Conservation (phyloP, 148 eudicot species). For the Vaccinium corymbosum region DNA sequence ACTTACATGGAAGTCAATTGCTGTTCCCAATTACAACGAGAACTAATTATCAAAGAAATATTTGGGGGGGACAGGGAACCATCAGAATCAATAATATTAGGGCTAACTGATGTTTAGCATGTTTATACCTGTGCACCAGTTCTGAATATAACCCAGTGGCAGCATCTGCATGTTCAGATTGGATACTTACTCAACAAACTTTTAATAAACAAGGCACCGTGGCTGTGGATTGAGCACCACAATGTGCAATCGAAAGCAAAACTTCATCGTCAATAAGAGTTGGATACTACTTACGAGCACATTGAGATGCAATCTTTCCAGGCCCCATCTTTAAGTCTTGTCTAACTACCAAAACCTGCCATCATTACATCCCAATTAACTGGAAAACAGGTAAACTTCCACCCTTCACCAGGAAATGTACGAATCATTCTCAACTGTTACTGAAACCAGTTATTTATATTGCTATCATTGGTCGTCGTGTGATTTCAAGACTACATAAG, state of each 20-base stretch:
- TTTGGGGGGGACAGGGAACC: not conserved
- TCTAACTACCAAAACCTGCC: constrained; percentile 88
- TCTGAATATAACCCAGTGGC: constrained; percentile 88
- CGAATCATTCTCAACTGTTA: not conserved
- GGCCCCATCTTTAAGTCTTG: constrained; percentile 94
- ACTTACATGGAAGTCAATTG: not conserved
- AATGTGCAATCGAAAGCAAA: constrained; percentile 9
- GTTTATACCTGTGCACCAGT: constrained; percentile 59
- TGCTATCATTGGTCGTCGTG: not conserved
- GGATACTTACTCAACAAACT: not conserved
- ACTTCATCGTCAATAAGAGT: not conserved
- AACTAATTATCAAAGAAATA: not conserved
- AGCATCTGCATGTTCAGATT: constrained; percentile 59
- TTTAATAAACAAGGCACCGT: not conserved
- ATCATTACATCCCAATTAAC: constrained; percentile 7
- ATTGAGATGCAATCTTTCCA: constrained; percentile 92
- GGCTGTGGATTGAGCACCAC: not conserved
- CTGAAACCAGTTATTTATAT: not conserved
- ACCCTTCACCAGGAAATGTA: not conserved
- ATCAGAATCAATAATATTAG: not conserved
- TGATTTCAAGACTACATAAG: not conserved
- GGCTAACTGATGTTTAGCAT: not conserved
- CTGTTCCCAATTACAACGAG: not conserved
- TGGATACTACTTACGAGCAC: constrained; percentile 71
- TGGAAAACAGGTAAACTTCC: not conserved